Conservation (phyloP, 176 grass and related monocot genomes). For the Raddia distichophylla region DNA sequence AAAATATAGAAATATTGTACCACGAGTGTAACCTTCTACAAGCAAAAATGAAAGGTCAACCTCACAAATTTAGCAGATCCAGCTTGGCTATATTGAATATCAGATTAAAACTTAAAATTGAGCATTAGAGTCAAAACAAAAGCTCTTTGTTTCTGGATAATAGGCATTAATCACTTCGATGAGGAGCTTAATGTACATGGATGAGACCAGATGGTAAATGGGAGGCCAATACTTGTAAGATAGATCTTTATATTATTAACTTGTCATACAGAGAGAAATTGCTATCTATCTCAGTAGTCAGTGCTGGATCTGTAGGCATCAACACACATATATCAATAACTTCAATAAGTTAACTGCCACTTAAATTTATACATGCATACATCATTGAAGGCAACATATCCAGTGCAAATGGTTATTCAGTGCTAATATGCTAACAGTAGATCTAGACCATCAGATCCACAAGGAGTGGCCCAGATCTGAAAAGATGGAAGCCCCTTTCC, state of each 20-base stretch:
- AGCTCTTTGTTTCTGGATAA: not conserved
- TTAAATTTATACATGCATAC: too few species aligned
- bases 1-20: not conserved
- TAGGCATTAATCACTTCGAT: not conserved
- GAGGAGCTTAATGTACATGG: not conserved
- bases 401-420: too few species aligned
- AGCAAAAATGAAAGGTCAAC: constrained; percentile 17
- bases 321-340: not conserved
- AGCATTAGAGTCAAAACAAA: not conserved
- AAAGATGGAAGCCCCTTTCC: too few species aligned
- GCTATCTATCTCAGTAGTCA: not conserved
- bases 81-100: constrained; percentile 3
- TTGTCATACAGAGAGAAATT: constrained; percentile 24
- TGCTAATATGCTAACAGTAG: too few species aligned
- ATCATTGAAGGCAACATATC: too few species aligned
- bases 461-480: too few species aligned
- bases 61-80: not conserved
- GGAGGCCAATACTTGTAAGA: not conserved
- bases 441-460: too few species aligned
- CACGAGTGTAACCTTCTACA: not conserved
- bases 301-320: constrained; percentile 2
- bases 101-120: not conserved
- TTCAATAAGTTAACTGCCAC: not conserved
- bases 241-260: not conserved
- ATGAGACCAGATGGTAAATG: constrained; percentile 13